These are phyloP conservation scores for Athelia psychrophila DNA, from an alignment of 1,284 basidiomycete species.

Conservation along the genomic window DNA sequence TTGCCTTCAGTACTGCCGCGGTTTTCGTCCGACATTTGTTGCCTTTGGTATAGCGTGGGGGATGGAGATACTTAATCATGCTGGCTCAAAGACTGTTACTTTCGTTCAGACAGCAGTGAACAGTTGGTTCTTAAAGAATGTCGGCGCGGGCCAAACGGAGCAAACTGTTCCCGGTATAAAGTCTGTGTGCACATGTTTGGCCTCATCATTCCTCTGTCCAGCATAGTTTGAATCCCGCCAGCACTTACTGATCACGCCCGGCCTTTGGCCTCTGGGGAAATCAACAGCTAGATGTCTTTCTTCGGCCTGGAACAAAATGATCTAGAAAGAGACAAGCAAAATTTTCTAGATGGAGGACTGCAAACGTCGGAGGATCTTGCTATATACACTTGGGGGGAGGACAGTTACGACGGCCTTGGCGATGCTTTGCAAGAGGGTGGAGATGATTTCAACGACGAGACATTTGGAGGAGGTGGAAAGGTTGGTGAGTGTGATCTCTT, in stretches of 20 bases:
- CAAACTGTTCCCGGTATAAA: no score
- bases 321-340: conserved; percentile 60
- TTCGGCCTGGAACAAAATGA: conserved; percentile 71
- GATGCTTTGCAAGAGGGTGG: conserved; percentile 84
- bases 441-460: conserved; percentile 94
- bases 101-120: no score
- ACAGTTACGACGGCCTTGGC: conserved; percentile 87
- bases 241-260: no score
- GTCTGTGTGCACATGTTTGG: background rate
- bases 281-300: conserved; percentile 59
- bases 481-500: conserved; percentile 55
- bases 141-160: no score
- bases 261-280: no score
- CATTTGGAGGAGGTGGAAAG: conserved; percentile 74
- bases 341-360: conserved; percentile 46
- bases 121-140: no score
- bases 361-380: conserved; percentile 75
- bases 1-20: no score
- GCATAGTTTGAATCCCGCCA: no score
- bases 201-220: background rate
- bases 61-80: no score
- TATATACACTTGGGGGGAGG: conserved; percentile 87
- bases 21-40: no score
- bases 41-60: no score
- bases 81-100: no score